Evolutionary conservation across 2,329 filamentous ascomycete genomes (phyloP).

Genomic region (Pseudocercospora fuligena): DNA sequence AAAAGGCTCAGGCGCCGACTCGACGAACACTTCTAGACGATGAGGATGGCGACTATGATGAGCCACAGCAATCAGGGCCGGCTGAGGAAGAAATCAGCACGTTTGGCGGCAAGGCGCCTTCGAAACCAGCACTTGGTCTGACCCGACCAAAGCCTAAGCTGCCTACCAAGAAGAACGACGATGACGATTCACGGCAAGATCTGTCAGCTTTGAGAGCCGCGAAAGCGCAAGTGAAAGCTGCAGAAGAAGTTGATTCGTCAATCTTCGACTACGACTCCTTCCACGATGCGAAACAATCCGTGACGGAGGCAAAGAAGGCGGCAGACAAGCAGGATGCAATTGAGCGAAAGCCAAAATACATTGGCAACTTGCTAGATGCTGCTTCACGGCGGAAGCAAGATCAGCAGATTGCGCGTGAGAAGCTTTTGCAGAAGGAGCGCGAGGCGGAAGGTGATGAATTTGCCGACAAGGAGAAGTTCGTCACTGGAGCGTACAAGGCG

Average conservation of each 20-base stretch:
- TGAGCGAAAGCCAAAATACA: conserved; percentile 75
- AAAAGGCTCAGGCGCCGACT: conserved; percentile 29
- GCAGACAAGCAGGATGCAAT: conserved; percentile 58
- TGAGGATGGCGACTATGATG: conserved; percentile 36
- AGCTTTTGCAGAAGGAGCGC: conserved; percentile 75
- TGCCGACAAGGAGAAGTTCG: conserved; percentile 83
- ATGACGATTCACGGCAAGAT: conserved; percentile 55
- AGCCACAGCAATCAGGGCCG: conserved; percentile 27
- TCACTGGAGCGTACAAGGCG: conserved; percentile 79
- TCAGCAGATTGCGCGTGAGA: conserved; percentile 77
- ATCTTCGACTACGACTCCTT: conserved; percentile 87
- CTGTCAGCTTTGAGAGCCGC: conserved; percentile 63
- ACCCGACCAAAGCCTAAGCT: conserved; percentile 39
- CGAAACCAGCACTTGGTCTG: conserved; percentile 39
- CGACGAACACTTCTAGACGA: conserved; percentile 34
- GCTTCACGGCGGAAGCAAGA: conserved; percentile 79
- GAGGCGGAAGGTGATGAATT: conserved; percentile 82
- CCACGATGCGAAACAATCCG: conserved; percentile 73
- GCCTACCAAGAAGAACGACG: conserved; percentile 49
- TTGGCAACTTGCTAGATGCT: conserved; percentile 72
- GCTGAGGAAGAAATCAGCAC: conserved; percentile 61
- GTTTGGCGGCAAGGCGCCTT: conserved; percentile 53
- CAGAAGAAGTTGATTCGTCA: conserved; percentile 69
- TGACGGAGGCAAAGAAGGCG: conserved; percentile 60
- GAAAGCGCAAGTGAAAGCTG: conserved; percentile 67